Conservation (phyloP, 163 green algal genomes). For the Trebouxiophyceae sp. region DNA sequence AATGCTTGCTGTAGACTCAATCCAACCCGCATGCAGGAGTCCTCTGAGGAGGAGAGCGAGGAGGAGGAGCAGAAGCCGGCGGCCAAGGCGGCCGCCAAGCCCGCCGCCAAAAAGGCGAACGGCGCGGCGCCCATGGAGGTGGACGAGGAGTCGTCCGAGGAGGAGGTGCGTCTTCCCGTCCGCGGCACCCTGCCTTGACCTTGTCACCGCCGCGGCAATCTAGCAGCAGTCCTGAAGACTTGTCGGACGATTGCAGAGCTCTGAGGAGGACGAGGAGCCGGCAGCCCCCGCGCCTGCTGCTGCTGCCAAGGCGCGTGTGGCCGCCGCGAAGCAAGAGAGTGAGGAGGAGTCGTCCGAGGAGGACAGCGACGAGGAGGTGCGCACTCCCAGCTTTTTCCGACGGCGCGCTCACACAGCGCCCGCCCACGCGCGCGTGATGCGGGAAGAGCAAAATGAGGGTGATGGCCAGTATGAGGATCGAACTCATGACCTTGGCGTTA, state of each 20-base stretch:
- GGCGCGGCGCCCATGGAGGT: conserved; percentile 1
- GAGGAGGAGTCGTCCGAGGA: conserved; percentile 18
- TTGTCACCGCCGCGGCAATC: background rate
- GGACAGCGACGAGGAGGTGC: conserved; percentile 11
- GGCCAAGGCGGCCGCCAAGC: conserved; percentile 16
- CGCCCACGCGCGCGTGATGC: background rate
- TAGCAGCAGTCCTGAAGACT: background rate
- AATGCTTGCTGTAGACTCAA: background rate
- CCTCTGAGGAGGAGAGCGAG: conserved; percentile 18
- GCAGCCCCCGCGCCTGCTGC: conserved; percentile 4
- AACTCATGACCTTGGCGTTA: too few species aligned
- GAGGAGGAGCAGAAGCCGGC: conserved; percentile 5
- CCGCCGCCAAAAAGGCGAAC: conserved; percentile 3
- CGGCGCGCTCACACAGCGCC: background rate
- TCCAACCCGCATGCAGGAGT: conserved; percentile 6
- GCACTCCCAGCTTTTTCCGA: background rate
- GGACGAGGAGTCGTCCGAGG: conserved; percentile 25
- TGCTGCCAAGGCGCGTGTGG: background rate
- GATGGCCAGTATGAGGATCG: too few species aligned
- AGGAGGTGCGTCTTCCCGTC: conserved; percentile 10
- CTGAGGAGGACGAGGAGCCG: conserved; percentile 10
- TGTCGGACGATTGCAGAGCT: conserved; percentile 3
- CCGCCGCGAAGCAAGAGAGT: conserved; percentile 8
- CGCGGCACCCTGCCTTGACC: background rate
- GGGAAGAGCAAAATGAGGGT: background rate